These are phyloP conservation scores for Auricularia auricula-judae DNA, from an alignment of 768 basidiomycete species.

Conservation along the genomic window DNA sequence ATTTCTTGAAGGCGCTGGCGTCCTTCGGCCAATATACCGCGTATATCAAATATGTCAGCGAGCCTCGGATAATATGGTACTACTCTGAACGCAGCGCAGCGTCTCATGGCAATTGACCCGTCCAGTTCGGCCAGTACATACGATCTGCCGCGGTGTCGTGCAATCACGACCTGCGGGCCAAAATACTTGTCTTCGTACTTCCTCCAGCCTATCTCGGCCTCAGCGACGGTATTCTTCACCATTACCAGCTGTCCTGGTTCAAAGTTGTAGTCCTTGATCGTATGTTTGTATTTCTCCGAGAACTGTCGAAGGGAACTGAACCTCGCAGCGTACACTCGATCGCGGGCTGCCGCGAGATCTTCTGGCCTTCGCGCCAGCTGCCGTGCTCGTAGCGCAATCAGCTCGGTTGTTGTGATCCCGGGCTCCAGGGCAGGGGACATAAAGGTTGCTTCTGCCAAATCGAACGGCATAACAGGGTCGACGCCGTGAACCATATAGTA, in stretches of 20 bases:
- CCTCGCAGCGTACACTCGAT: conserved; percentile 8
- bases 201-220: conserved; percentile 15
- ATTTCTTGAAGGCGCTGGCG: no score
- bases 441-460: conserved; percentile 23
- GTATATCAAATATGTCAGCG: no score
- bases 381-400: conserved; percentile 13
- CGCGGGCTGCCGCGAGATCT: conserved; percentile 14
- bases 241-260: conserved; percentile 23
- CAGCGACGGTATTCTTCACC: conserved; percentile 22
- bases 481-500: conserved; percentile 22
- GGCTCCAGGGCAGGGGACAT: conserved; percentile 13
- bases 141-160: conserved; percentile 10
- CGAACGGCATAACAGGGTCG: conserved; percentile 21
- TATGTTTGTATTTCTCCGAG: conserved; percentile 10
- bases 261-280: conserved; percentile 17
- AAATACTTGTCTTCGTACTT: conserved; percentile 25
- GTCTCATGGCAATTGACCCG: conserved; percentile 4
- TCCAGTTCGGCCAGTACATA: conserved; percentile 12
- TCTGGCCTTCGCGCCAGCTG: conserved; percentile 17
- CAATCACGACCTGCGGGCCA: conserved; percentile 26
- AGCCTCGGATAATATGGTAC: not conserved
- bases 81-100: conserved; percentile 7
- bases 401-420: conserved; percentile 12
- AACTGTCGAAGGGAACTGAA: conserved; percentile 18
- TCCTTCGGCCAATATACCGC: no score